These are phyloP conservation scores for Pythium chondricola DNA, from an alignment of 352 stramenopile species.

Conservation along the genomic window DNA sequence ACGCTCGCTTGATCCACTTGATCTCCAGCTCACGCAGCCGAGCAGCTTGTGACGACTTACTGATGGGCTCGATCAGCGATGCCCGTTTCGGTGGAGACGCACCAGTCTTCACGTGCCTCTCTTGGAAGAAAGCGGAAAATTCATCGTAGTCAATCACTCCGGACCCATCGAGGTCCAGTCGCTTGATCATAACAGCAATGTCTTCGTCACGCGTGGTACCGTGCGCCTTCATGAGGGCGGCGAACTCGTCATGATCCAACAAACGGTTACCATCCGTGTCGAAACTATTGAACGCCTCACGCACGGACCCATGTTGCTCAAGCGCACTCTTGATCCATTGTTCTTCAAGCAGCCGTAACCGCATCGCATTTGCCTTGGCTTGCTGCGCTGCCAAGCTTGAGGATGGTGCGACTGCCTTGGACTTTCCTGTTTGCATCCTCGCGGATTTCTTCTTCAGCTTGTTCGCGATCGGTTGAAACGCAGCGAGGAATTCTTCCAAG, in stretches of 20 bases:
- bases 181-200: constrained; percentile 35
- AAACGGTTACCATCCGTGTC: constrained; percentile 36
- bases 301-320: constrained; percentile 22
- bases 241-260: constrained; percentile 42
- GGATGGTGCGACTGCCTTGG: not conserved
- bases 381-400: constrained; percentile 2
- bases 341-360: constrained; percentile 32
- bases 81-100: not conserved
- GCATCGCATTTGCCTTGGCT: constrained; percentile 22
- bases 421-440: not conserved
- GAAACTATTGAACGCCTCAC: constrained; percentile 34
- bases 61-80: too few species aligned
- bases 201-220: constrained; percentile 38
- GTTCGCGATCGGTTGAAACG: constrained; percentile 37
- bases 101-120: constrained; percentile 10
- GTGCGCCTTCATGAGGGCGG: constrained; percentile 37
- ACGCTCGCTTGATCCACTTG: constrained; percentile 55
- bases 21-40: constrained; percentile 42
- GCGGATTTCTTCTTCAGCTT: constrained; percentile 6
- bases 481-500: constrained; percentile 44
- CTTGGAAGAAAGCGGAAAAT: constrained; percentile 57
- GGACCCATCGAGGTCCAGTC: constrained; percentile 37
- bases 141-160: constrained; percentile 56
- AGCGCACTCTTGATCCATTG: constrained; percentile 43
- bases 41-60: constrained; percentile 11